Conservation (phyloP, 179 eudicot species). For the Beta macrorhiza region DNA sequence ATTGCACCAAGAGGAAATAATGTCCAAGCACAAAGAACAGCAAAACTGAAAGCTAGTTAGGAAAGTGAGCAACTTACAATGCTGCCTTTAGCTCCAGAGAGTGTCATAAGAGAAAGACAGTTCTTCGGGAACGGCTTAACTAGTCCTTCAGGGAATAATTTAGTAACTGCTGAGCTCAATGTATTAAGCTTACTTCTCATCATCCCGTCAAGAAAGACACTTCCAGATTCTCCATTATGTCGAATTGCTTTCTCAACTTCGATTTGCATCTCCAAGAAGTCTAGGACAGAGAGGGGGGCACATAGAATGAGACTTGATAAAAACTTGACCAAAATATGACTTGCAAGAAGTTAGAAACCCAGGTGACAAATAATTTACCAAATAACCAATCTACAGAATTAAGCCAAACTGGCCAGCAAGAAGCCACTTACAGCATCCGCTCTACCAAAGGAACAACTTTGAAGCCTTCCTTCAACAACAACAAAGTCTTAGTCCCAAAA, state of each 20-base stretch:
- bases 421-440: neutral
- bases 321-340: neutral
- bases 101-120: constrained; percentile 95
- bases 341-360: neutral
- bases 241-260: constrained; percentile 81
- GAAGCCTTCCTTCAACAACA: neutral
- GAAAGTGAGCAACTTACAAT: constrained; percentile 53
- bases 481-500: neutral
- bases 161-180: constrained; percentile 58
- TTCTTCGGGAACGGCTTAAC: constrained; percentile 81
- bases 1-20: neutral
- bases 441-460: neutral
- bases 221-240: constrained; percentile 67
- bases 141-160: constrained; percentile 70
- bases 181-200: constrained; percentile 81
- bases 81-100: constrained; percentile 98
- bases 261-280: constrained; percentile 57
- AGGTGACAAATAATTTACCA: neutral
- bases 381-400: neutral
- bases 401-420: too few relatives aligned
- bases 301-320: constrained; percentile 8
- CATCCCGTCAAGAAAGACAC: constrained; percentile 71
- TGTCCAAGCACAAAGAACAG: neutral
- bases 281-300: constrained; percentile 27
- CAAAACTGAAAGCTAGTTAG: constrained; percentile 1